Evolutionary conservation across 768 basidiomycete genomes (phyloP), one percentile per base, ranked within the genome.

Genomic region (Hydnomerulius pinastri): DNA sequence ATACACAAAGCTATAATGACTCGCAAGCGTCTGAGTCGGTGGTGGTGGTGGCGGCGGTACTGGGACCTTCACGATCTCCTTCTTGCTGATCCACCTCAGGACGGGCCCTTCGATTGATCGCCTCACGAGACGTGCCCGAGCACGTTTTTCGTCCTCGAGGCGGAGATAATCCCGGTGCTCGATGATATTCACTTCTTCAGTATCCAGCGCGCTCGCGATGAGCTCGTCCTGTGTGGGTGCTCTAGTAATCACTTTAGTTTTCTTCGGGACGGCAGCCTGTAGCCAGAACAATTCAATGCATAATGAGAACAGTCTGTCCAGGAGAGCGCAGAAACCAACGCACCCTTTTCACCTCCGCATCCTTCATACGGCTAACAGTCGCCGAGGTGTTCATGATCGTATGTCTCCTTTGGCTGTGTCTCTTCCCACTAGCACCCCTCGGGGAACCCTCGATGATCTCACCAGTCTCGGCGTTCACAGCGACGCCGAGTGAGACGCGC

Each of bases 81-180:
- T 70, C 48, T 72, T 78, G 61, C 87, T 90, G 21, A 89, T 65
- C 85, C 84, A 90, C 41, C 88, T 77, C 28, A 93, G 49, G 23
- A 88, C 66, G 3, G 88, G 87, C 0, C 87, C 90, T 23, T 82
- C 72, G 7, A 86, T 74, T 10, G 73, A 65, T n/a, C 77, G 72
- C 37, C 86, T 82, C 24, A 85, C 80, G 21, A 84, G 83, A 11
- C 74, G 71, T 15, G 74, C 75, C 27, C 81, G 81, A 60, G 80
- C 83, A 7, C 90, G 81, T 57, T 89, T 91, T 68, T 91, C 90
- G 61, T 90, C 91, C 58, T 95, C 92, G 2, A 82, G 68, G 43
- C 77, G 79, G 24, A 94, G 80, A 61, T 93, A 94, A 57, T 92
- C 81, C 29, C 80, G 75, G 55, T 94, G 89, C 40, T 90, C 85